Evolutionary conservation across 192 early-diverging fungal species (phyloP).

Genomic region (Coemansia sp.): DNA sequence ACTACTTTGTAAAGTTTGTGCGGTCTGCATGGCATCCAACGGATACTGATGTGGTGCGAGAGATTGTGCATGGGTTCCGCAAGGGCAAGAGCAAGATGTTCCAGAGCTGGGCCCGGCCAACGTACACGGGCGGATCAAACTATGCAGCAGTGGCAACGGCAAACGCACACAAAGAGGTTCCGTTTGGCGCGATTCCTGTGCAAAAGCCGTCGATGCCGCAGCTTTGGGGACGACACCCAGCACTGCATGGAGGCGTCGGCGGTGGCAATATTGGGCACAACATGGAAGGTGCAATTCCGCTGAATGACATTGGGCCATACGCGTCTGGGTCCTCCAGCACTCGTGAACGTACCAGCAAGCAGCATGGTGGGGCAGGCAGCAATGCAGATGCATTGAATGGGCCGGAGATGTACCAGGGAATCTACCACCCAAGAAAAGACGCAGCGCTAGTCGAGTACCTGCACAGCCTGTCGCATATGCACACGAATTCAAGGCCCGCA

Average conservation of each 20-base stretch:
- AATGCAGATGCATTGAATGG: constrained; percentile 24
- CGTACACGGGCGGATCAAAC: constrained; percentile 5
- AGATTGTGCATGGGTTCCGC: constrained; percentile 60
- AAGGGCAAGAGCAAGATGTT: constrained; percentile 10
- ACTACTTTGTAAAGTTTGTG: constrained; percentile 65
- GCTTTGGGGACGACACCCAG: constrained; percentile 6
- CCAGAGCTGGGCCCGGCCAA: constrained; percentile 2
- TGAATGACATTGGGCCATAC: constrained; percentile 25
- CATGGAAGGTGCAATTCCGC: constrained; percentile 47
- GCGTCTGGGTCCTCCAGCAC: constrained; percentile 15
- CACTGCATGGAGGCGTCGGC: constrained; percentile 4
- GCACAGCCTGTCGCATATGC: constrained; percentile 37
- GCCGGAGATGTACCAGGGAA: constrained; percentile 44
- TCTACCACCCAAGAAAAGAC: constrained; percentile 31
- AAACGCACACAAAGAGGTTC: constrained; percentile 44
- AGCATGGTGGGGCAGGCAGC: background rate
- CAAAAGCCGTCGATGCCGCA: constrained; percentile 12
- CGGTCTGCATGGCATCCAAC: constrained; percentile 72
- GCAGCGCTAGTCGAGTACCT: constrained; percentile 31
- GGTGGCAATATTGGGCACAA: background rate
- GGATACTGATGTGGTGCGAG: constrained; percentile 84
- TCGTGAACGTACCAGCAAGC: background rate
- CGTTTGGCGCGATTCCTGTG: constrained; percentile 50
- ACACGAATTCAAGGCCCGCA: background rate
- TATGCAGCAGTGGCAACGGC: constrained; percentile 10